Evolutionary conservation across 2,329 filamentous ascomycete species (phyloP).

Genomic region (Talaromyces piceae): DNA sequence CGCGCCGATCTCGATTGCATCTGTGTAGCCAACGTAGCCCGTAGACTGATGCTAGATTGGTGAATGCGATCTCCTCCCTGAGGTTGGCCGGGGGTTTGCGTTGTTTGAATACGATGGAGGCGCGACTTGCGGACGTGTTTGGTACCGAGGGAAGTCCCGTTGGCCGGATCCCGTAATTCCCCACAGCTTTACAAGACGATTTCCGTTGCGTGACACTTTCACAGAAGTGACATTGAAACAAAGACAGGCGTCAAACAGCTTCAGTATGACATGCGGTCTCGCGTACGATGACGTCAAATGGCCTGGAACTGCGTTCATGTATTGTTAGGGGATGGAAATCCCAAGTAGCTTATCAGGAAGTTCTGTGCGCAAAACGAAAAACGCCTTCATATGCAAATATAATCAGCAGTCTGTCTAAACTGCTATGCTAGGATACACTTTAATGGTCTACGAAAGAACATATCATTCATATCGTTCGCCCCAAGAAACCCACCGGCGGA

Average conservation of each 20-base stretch:
- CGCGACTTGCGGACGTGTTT: neutral
- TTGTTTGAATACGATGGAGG: too few relatives aligned
- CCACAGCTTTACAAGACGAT: too few relatives aligned
- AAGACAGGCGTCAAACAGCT: neutral
- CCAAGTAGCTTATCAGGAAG: neutral
- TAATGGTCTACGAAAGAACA: neutral
- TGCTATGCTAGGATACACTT: neutral
- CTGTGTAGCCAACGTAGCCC: neutral
- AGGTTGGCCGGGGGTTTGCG: neutral
- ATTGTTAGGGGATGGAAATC: neutral
- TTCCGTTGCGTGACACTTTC: too few relatives aligned
- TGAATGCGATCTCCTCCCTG: neutral
- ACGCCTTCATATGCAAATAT: neutral
- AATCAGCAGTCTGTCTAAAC: neutral
- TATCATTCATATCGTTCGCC: conserved; percentile 45
- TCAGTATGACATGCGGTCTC: neutral
- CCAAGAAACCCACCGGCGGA: conserved; percentile 82
- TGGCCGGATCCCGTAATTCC: too few relatives aligned
- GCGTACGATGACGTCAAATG: neutral
- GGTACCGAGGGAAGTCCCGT: neutral
- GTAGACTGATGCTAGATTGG: neutral
- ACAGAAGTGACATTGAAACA: neutral
- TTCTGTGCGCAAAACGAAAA: neutral
- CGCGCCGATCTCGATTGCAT: neutral
- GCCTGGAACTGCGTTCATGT: neutral